These are phyloP conservation scores for Talaromyces proteolyticus DNA, from an alignment of 495 filamentous ascomycete species.

Conservation along the genomic window DNA sequence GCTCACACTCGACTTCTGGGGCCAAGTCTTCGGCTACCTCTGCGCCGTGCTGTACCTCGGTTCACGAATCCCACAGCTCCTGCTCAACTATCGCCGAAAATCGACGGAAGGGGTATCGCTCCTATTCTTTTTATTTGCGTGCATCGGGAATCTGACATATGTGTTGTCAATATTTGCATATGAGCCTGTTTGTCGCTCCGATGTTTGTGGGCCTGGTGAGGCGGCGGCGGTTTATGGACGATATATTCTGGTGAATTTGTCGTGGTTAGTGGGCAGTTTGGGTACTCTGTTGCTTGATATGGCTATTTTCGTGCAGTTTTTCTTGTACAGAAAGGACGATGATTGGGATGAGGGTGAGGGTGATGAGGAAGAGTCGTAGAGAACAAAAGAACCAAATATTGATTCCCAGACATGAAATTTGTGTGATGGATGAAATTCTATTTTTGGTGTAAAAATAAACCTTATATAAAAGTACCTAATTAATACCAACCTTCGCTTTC, in stretches of 20 bases:
- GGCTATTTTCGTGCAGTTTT: slow-evolving; percentile 88
- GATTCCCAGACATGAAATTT: too few relatives aligned
- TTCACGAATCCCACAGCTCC: slow-evolving; percentile 78
- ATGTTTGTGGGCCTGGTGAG: slow-evolving; percentile 49
- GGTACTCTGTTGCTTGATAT: slow-evolving; percentile 81
- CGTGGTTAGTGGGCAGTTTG: slow-evolving; percentile 83
- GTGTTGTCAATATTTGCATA: slow-evolving; percentile 88
- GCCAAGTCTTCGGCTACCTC: slow-evolving; percentile 81
- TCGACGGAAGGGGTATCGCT: slow-evolving; percentile 86
- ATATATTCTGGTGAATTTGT: slow-evolving; percentile 82
- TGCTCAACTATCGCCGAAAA: slow-evolving; percentile 85
- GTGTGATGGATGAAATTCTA: too few relatives aligned
- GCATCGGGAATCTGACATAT: slow-evolving; percentile 89
- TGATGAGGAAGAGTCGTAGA: too few relatives aligned
- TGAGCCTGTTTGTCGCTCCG: slow-evolving; percentile 52
- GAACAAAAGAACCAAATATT: too few relatives aligned
- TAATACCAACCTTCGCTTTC: too few relatives aligned
- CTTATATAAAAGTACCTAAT: too few relatives aligned
- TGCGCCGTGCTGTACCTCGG: slow-evolving; percentile 86
- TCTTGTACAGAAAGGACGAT: slow-evolving; percentile 62
- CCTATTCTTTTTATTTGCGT: slow-evolving; percentile 95
- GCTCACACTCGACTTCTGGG: slow-evolving; percentile 63
- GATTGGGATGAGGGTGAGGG: slow-evolving; percentile 12
- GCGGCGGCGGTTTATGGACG: slow-evolving; percentile 54
- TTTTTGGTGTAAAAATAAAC: too few relatives aligned